A percentile compares a stretch with the other conserved stretches of the same genome.
These are phyloP conservation scores for Tephrocybe sp. DNA, from an alignment of 768 basidiomycete genomes.

Conservation along the genomic window DNA sequence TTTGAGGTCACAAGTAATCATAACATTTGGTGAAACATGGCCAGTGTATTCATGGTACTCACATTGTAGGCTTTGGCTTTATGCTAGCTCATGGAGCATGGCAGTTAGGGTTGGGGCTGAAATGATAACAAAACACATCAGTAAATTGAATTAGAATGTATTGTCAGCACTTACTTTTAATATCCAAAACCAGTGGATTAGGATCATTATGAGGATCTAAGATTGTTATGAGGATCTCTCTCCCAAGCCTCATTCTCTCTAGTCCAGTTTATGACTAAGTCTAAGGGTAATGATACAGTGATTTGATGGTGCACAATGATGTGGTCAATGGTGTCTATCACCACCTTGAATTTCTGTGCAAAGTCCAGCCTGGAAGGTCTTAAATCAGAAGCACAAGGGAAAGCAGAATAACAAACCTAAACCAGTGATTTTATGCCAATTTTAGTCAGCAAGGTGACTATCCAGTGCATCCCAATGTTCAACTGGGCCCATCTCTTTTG, in stretches of 20 bases:
- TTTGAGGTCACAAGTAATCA: slow-evolving; percentile 12
- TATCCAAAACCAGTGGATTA: slow-evolving; percentile 5
- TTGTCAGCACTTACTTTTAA: slow-evolving; percentile 10
- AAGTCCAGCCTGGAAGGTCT: slow-evolving; percentile 4
- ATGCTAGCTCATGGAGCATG: background rate
- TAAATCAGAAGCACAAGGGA: background rate
- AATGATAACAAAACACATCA: background rate
- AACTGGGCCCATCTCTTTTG: slow-evolving; percentile 36
- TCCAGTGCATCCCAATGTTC: slow-evolving; percentile 25
- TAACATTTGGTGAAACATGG: slow-evolving; percentile 1
- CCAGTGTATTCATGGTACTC: slow-evolving; percentile 5
- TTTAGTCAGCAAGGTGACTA: slow-evolving; percentile 25
- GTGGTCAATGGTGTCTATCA: slow-evolving; percentile 6
- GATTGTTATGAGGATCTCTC: too few relatives aligned
- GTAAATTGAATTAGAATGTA: background rate
- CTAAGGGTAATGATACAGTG: slow-evolving; percentile 1
- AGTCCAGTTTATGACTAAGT: slow-evolving; percentile 4
- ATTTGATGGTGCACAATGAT: slow-evolving; percentile 3
- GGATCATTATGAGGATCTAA: background rate
- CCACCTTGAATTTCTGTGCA: slow-evolving; percentile 9
- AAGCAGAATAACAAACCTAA: slow-evolving; percentile 17
- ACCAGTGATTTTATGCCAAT: slow-evolving; percentile 26
- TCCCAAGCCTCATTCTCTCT: slow-evolving; percentile 16
- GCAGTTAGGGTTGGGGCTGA: background rate
- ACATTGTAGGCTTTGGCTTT: slow-evolving; percentile 6